A percentile compares a stretch with the other conserved stretches of the same genome.
These are phyloP conservation scores for Monosporascus sp. DNA, from an alignment of 2,329 filamentous ascomycete species.

Conservation along the genomic window DNA sequence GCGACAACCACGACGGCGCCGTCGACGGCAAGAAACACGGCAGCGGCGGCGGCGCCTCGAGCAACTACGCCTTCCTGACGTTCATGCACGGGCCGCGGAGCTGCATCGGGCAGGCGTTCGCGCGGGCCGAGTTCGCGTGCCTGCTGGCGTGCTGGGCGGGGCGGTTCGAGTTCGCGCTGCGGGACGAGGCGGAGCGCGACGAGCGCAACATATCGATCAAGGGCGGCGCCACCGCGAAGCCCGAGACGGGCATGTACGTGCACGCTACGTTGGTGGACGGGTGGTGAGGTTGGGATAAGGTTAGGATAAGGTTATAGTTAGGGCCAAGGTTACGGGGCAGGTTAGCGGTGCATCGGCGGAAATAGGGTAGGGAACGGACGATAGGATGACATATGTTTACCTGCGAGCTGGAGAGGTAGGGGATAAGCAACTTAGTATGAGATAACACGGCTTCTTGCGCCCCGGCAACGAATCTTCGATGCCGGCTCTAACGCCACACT, in stretches of 20 bases:
- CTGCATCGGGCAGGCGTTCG: slow-evolving; percentile 80
- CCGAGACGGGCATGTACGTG: slow-evolving; percentile 66
- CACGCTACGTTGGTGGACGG: slow-evolving; percentile 61
- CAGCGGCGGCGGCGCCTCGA: slow-evolving; percentile 65
- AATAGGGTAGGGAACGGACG: too few relatives aligned
- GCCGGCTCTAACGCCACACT: too few relatives aligned
- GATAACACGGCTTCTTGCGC: too few relatives aligned
- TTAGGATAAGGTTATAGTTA: too few relatives aligned
- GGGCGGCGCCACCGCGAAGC: slow-evolving; percentile 65
- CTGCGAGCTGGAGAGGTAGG: too few relatives aligned
- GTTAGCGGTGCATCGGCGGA: too few relatives aligned
- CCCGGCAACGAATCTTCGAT: too few relatives aligned
- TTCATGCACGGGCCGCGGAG: slow-evolving; percentile 82
- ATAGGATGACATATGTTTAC: too few relatives aligned
- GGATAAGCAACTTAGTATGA: too few relatives aligned
- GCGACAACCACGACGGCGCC: neutral
- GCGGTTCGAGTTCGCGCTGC: slow-evolving; percentile 60
- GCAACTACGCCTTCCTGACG: slow-evolving; percentile 73
- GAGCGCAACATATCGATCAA: slow-evolving; percentile 63
- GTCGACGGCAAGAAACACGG: slow-evolving; percentile 27
- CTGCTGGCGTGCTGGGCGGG: slow-evolving; percentile 74
- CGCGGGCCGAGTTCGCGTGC: slow-evolving; percentile 79
- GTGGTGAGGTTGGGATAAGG: slow-evolving; percentile 42
- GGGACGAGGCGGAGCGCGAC: slow-evolving; percentile 56
- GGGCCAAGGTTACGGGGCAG: too few relatives aligned